phyloP scores from a whole-genome alignment of 345 rosid species.

The Eucalyptus marginata region DNA sequence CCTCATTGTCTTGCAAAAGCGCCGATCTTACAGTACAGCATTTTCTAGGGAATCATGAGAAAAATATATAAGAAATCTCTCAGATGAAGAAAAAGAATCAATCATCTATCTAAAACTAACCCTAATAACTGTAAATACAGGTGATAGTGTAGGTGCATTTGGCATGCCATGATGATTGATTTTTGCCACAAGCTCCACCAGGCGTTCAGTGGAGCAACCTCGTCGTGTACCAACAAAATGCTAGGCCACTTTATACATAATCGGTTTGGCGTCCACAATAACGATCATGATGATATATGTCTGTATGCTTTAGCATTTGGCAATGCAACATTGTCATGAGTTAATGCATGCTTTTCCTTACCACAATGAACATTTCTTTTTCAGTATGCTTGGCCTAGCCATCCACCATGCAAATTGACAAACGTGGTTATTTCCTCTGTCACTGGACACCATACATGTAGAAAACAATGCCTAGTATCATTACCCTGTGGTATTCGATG shows the following conservation, averaged over 20 bases:
- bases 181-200: neutral
- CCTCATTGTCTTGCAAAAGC: conserved; percentile 58
- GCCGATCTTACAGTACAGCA: conserved; percentile 33
- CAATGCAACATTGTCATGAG: neutral
- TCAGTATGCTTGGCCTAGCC: neutral
- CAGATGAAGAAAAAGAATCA: neutral
- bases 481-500: neutral
- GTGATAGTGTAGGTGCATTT: neutral
- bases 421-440: neutral
- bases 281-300: neutral
- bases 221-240: neutral
- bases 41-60: conserved; percentile 15
- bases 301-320: neutral
- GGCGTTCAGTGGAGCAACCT: neutral
- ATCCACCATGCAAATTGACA: neutral
- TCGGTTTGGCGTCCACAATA: neutral
- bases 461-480: neutral
- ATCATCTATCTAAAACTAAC: neutral
- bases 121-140: neutral
- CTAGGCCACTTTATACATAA: neutral
- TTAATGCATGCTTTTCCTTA: neutral
- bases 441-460: neutral
- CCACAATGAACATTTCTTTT: neutral
- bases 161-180: neutral
- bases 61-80: neutral